Evolutionary conservation across 208 protist genomes (phyloP), one percentile per base, ranked within the genome.

Genomic region (Wallacemonas rigidus): DNA sequence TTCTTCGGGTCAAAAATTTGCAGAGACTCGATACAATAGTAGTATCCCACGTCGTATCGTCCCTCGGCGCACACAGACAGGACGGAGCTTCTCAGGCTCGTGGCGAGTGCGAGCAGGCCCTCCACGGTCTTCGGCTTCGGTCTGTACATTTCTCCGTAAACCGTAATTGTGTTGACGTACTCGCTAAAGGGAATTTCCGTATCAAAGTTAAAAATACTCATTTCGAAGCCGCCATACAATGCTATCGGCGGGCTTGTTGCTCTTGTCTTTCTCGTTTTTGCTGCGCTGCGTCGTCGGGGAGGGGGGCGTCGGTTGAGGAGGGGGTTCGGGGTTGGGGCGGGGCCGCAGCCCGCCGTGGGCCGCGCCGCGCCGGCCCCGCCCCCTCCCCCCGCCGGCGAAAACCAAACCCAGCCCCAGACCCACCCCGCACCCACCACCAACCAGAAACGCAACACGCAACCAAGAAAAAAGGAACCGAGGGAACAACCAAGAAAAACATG

Each of bases 121-220:
- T 71, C 51, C 1, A 57, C 45, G 7, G 80, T 69, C 0, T 17
- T 57, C 6, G 40, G 15, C 15, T 68, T 61, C 7, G 78, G 82
- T 58, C 68, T 57, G 53, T 85, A 87, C 12, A 64, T 45, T 0
- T 76, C 56, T 0, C 78, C 89, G 56, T 94, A 82, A 54, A 85
- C 43, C 26, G 71, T 86, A 14, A 94, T 94, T 15, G 78, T 90
- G 39, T 73, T 75, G 36, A 77, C 69, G 57, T 79, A 94, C 9
- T 90, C 87, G 1, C 77, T 69, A 58, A 80, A 91, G 3, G 72
- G 43, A 60, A 85, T 85, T 40, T 86, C 77, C 26, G 50, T 75
- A 71, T 94, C 86, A 35, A 94, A 43, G 2, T 69, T 68, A 72
- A 92, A 92, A 80, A 85, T 73, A 1, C 51, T 55, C 76, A 82